Evolutionary conservation across 73 alveolate species (phyloP).

Genomic region (Paramecium octaurelia): DNA sequence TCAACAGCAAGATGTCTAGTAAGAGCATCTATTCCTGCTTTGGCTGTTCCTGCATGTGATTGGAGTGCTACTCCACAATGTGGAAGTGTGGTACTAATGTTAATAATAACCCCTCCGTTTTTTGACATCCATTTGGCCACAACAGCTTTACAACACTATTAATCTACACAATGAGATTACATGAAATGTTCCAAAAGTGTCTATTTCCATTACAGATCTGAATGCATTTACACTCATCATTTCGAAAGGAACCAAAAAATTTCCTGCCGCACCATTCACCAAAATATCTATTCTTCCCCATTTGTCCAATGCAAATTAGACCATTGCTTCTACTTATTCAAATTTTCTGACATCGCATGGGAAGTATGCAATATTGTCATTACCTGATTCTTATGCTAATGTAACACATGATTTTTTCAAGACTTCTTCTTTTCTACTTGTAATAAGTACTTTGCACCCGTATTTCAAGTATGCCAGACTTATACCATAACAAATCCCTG

Average conservation of each 20-base stretch:
- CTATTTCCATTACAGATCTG: constrained; percentile 86
- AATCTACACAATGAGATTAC: not conserved
- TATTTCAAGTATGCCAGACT: constrained; percentile 71
- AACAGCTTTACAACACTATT: constrained; percentile 68
- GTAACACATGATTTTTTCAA: constrained; percentile 65
- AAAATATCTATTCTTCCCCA: constrained; percentile 79
- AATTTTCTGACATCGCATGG: constrained; percentile 79
- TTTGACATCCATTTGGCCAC: constrained; percentile 70
- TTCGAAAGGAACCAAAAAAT: constrained; percentile 82
- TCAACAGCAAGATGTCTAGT: constrained; percentile 86
- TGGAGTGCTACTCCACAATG: constrained; percentile 75
- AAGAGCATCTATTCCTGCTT: constrained; percentile 85
- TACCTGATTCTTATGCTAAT: constrained; percentile 66
- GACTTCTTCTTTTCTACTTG: constrained; percentile 80
- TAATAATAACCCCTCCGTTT: constrained; percentile 81
- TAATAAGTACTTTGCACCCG: constrained; percentile 80
- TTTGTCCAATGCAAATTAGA: constrained; percentile 57
- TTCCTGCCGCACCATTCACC: constrained; percentile 93
- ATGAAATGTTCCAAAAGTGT: constrained; percentile 81
- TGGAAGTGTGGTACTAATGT: constrained; percentile 82
- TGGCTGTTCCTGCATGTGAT: constrained; percentile 88
- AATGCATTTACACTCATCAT: constrained; percentile 80
- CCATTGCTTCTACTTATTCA: constrained; percentile 73
- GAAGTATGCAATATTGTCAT: not conserved
- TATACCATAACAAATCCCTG: constrained; percentile 87